Evolutionary conservation across 2,329 filamentous ascomycete species (phyloP).

Genomic region (Claviceps pazoutovae): DNA sequence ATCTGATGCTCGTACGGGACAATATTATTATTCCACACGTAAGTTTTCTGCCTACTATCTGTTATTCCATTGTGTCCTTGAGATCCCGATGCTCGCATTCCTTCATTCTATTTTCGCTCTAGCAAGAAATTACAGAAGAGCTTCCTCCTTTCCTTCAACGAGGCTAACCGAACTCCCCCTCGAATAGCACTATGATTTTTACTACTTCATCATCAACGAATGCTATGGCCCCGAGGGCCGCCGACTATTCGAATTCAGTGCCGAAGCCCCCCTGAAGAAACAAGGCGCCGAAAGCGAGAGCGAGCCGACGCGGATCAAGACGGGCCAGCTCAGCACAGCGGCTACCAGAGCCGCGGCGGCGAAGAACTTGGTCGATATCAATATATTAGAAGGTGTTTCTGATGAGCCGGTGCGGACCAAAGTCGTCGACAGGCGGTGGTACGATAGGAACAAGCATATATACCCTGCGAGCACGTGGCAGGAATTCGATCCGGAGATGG

Average conservation of each 20-base stretch:
- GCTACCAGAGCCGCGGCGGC: conserved; percentile 24
- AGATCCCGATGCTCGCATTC: no score
- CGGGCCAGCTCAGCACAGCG: conserved; percentile 16
- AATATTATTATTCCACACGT: conserved; percentile 91
- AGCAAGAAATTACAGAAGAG: not conserved
- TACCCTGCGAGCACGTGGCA: conserved; percentile 94
- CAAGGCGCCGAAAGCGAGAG: not conserved
- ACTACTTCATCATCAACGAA: conserved; percentile 91
- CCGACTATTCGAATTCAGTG: conserved; percentile 62
- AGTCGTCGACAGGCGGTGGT: conserved; percentile 92
- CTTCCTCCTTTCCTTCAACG: not conserved
- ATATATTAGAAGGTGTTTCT: conserved; percentile 55
- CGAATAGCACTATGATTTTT: conserved; percentile 82
- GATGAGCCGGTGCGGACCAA: conserved; percentile 78
- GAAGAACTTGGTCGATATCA: conserved; percentile 30
- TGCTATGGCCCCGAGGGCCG: conserved; percentile 57
- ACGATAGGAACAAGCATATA: conserved; percentile 95
- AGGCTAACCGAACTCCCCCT: not conserved
- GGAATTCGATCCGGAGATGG: conserved; percentile 80
- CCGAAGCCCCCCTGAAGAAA: conserved; percentile 27
- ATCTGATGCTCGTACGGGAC: conserved; percentile 82
- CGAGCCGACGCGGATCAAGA: not conserved
- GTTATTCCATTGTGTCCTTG: not conserved
- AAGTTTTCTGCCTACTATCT: conserved; percentile 24
- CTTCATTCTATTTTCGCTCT: no score